phyloP scores from a whole-genome alignment of 202 grass and related monocot genomes.

The Hordeum pubiflorum region DNA sequence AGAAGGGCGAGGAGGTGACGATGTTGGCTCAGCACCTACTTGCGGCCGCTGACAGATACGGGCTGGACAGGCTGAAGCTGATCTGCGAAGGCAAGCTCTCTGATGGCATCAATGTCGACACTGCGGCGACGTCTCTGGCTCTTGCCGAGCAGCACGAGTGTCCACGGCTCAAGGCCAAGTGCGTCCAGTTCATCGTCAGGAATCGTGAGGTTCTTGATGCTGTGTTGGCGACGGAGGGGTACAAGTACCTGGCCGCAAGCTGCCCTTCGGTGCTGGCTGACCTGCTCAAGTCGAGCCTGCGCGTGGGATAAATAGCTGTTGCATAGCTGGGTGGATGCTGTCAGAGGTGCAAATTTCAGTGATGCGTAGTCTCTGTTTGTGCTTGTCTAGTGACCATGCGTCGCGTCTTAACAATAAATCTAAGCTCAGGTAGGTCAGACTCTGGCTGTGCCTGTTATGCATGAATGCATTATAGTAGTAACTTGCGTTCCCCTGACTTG shows the following conservation, averaged over 20 bases:
- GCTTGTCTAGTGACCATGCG: no score
- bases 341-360: not conserved
- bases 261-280: not conserved
- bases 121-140: not conserved
- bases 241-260: not conserved
- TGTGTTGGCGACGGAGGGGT: not conserved
- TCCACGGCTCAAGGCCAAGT: not conserved
- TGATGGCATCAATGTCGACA: not conserved
- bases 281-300: not conserved
- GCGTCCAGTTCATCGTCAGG: not conserved
- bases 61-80: not conserved
- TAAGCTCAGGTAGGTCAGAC: not conserved
- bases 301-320: not conserved
- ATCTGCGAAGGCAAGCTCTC: not conserved
- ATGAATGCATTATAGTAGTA: no score
- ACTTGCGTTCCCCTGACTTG: no score
- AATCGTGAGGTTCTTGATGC: not conserved
- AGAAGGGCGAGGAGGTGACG: not conserved
- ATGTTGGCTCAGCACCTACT: not conserved
- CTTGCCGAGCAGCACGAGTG: not conserved
- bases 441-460: not conserved
- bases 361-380: not conserved
- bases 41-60: not conserved
- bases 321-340: not conserved
- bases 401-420: no score